These are phyloP conservation scores for Sugiyamaella americana DNA, from an alignment of 805 yeast genomes.

Conservation along the genomic window DNA sequence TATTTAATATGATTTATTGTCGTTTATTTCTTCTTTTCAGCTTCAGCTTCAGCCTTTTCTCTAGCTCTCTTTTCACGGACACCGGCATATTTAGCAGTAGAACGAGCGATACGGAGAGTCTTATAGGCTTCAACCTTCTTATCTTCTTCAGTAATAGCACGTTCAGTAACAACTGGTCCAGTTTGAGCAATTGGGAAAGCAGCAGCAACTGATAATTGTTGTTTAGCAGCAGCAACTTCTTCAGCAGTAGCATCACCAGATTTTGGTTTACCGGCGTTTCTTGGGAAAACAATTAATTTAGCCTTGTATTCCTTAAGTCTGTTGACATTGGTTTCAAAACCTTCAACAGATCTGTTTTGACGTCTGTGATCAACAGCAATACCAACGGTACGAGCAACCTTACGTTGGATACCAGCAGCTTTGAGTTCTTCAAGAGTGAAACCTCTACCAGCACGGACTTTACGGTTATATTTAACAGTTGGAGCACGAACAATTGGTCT, in stretches of 20 bases:
- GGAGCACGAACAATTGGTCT: slow-evolving; percentile 99
- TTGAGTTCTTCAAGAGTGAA: slow-evolving; percentile 96
- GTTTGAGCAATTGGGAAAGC: slow-evolving; percentile 90
- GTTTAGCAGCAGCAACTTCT: slow-evolving; percentile 59
- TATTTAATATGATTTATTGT: not conserved
- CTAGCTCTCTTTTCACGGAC: slow-evolving; percentile 95
- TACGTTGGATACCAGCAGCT: slow-evolving; percentile 84
- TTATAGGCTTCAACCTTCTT: slow-evolving; percentile 78
- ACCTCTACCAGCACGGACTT: slow-evolving; percentile 99
- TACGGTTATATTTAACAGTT: slow-evolving; percentile 98
- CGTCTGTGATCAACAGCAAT: slow-evolving; percentile 99
- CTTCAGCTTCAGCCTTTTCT: slow-evolving; percentile 98
- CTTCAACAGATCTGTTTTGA: slow-evolving; percentile 95
- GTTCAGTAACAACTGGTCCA: slow-evolving; percentile 65
- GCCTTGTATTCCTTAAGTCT: slow-evolving; percentile 95
- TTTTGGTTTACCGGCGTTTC: slow-evolving; percentile 66
- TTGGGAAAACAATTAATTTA: slow-evolving; percentile 93
- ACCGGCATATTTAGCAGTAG: slow-evolving; percentile 91
- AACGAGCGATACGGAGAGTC: slow-evolving; percentile 93
- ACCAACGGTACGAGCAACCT: slow-evolving; percentile 98
- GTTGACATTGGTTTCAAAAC: slow-evolving; percentile 88
- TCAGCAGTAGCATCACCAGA: slow-evolving; percentile 46
- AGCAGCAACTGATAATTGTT: slow-evolving; percentile 62
- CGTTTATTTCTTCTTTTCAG: slow-evolving; percentile 93
- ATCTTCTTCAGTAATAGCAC: slow-evolving; percentile 71